Base-by-base conservation (phyloP, 2,329 filamentous ascomycete species). In the Davidsoniella neocaledoniae region DNA sequence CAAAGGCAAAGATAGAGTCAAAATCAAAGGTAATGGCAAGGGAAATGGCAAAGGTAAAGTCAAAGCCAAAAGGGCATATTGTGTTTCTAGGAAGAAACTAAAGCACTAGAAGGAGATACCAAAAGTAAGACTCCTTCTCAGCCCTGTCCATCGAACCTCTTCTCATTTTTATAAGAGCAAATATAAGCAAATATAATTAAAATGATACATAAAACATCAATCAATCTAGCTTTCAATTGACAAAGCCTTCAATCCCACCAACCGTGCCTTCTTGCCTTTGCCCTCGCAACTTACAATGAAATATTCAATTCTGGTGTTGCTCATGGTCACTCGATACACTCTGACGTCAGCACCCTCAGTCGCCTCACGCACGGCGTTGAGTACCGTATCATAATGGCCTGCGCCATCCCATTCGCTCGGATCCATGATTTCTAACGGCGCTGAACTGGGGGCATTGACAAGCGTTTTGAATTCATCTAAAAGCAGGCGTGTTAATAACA, bases 181-280 rank as follows among this genome's bases (percentile, higher is more conserved):
- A 1, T 2, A 26, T 5, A 26, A 12, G 10, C 26, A 3, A 12
- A 33, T 9, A 3, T 1, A 33, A 33, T 12, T 33, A 12, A 33
- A 10, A 33, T 10, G 26, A 33, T 12, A 33, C 26, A 33, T 12
- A 5, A 8, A 33, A n/a, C n/a, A n/a, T n/a, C n/a, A 2, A 12
- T 33, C 26, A 33, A 33, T 10, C 26, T 33, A 33, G 26, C 26
- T 33, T 71, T 94, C 87, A 55, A 94, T 71, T 23, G 81, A 77
- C 65, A 86, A 67, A 9, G 81, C 84, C 71, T 86, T 90, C 50
- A 82, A 71, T 12, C 88, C 88, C 6, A 94, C 77, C 53, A 94
- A 59, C 64, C 71, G 74, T 16, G 70, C 73, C 10, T 71, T 73
- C 46, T 73, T 67, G 14, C 64, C 68, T 56, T 76, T 69, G 43